phyloP scores from a whole-genome alignment of 441 rosid genomes.

The Euphorbia celastroides region DNA sequence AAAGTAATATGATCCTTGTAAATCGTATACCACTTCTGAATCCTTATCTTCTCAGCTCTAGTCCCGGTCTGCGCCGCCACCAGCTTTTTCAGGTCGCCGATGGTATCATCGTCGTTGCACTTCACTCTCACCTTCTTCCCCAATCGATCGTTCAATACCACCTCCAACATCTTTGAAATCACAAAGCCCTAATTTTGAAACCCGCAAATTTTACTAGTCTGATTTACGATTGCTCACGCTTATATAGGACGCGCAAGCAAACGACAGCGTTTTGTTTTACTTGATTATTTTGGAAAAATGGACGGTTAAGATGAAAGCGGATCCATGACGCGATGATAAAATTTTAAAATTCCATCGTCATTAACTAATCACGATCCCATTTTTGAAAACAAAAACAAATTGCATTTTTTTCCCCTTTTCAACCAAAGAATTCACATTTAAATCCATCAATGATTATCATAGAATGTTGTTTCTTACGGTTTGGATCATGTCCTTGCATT shows the following conservation, averaged over 20 bases:
- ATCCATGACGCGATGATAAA: background rate
- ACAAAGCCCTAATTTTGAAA: background rate
- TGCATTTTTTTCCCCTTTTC: background rate
- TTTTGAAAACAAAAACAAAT: background rate
- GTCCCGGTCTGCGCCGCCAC: constrained; percentile 86
- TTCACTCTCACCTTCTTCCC: constrained; percentile 86
- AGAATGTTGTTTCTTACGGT: too few relatives aligned
- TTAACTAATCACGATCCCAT: background rate
- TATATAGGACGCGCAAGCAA: background rate
- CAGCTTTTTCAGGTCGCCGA: constrained; percentile 87
- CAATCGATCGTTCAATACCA: constrained; percentile 67
- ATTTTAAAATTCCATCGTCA: background rate
- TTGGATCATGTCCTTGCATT: too few relatives aligned
- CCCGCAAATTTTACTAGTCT: background rate
- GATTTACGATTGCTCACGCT: background rate
- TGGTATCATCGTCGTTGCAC: constrained; percentile 83
- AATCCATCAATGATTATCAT: background rate
- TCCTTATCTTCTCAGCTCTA: constrained; percentile 63
- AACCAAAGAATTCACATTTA: background rate
- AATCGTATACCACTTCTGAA: constrained; percentile 70
- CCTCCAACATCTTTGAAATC: constrained; percentile 57
- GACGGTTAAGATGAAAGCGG: constrained; percentile 1
- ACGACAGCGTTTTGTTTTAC: background rate
- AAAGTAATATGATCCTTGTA: constrained; percentile 31
- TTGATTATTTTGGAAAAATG: background rate